Conservation (phyloP, 176 grass and related monocot species). For the Triticum aestivum region DNA sequence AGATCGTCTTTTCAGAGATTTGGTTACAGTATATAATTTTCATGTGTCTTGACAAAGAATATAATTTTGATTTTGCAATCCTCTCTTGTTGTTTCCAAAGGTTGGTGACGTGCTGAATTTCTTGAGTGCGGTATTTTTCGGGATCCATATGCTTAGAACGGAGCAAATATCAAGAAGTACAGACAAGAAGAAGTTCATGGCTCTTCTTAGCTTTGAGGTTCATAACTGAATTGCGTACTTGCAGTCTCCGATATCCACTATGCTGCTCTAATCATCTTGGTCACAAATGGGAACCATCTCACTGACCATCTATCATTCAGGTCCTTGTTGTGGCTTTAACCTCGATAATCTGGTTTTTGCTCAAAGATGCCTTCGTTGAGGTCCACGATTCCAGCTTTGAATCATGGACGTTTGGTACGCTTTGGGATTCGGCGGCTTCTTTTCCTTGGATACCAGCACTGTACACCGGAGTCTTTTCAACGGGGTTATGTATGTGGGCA, state of each 20-base stretch:
- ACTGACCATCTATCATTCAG: slow-evolving; percentile 44
- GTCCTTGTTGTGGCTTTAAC: slow-evolving; percentile 76
- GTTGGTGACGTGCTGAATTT: slow-evolving; percentile 79
- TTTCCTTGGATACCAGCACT: slow-evolving; percentile 97
- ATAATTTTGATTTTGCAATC: not conserved
- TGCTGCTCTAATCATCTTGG: not conserved
- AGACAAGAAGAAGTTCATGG: slow-evolving; percentile 73
- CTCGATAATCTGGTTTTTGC: slow-evolving; percentile 70
- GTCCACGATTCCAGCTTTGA: slow-evolving; percentile 43
- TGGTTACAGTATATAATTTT: not conserved
- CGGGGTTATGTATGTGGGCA: slow-evolving; percentile 87
- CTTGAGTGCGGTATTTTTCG: slow-evolving; percentile 79
- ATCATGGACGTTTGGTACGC: slow-evolving; percentile 45
- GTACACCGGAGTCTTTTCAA: slow-evolving; percentile 83
- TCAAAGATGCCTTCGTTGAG: slow-evolving; percentile 58
- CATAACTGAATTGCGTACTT: not conserved
- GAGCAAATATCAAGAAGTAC: slow-evolving; percentile 84
- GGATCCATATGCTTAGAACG: slow-evolving; percentile 89
- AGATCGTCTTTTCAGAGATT: not conserved
- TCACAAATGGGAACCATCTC: not conserved
- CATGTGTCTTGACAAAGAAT: not conserved
- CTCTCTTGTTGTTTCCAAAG: slow-evolving; percentile 35
- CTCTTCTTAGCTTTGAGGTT: slow-evolving; percentile 84
- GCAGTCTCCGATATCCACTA: not conserved
- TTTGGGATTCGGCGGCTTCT: slow-evolving; percentile 62